Evolutionary conservation across 768 basidiomycete genomes (phyloP).

Genomic region (Tricholoma flavovirens): DNA sequence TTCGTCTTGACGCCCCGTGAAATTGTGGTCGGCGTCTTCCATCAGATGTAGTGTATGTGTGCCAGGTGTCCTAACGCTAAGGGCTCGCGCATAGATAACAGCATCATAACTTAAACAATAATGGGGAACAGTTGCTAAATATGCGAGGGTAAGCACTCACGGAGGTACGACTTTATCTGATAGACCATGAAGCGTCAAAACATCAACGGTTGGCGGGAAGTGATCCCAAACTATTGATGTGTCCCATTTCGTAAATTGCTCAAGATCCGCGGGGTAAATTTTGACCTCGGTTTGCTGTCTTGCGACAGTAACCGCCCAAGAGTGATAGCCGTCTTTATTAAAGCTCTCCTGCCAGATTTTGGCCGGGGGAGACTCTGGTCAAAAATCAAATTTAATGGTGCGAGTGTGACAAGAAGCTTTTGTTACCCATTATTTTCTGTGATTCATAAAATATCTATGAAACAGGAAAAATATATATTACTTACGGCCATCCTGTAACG

Average conservation of each 20-base stretch:
- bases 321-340: constrained; percentile 51
- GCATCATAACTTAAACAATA: constrained; percentile 55
- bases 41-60: constrained; percentile 66
- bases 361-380: constrained; percentile 25
- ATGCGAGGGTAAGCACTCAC: constrained; percentile 34
- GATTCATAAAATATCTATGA: constrained; percentile 4
- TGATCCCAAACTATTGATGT: constrained; percentile 60
- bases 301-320: constrained; percentile 63
- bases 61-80: constrained; percentile 53
- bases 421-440: constrained; percentile 41
- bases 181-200: constrained; percentile 77
- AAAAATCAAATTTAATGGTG: constrained; percentile 3
- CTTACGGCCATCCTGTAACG: constrained; percentile 76
- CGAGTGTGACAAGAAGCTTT: constrained; percentile 4
- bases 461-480: constrained; percentile 9
- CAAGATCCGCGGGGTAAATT: constrained; percentile 55
- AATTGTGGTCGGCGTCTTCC: constrained; percentile 79
- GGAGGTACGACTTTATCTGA: constrained; percentile 62
- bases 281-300: constrained; percentile 47
- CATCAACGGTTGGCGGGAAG: constrained; percentile 60
- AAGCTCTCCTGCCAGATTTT: constrained; percentile 46
- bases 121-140: neutral
- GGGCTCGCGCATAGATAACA: constrained; percentile 57
- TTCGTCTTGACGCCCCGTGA: constrained; percentile 61
- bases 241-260: constrained; percentile 60